Percentiles rank a stretch among this genome's conserved stretches.
phyloP scores from a whole-genome alignment of 345 rosid genomes.

The Eucalyptus marginata region DNA sequence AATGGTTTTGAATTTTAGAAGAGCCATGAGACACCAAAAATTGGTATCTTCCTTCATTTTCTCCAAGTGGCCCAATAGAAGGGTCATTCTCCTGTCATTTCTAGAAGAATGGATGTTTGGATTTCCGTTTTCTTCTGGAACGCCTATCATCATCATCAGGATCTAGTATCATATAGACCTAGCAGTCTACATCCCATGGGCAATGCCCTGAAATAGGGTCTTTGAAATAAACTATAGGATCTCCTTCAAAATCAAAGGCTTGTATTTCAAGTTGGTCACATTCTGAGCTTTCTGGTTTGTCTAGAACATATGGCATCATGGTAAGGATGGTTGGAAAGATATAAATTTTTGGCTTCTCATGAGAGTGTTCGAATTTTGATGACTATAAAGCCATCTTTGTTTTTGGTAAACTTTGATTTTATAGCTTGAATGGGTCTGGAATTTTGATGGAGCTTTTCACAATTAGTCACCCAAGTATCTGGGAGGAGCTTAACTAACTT shows the following conservation, averaged over 20 bases:
- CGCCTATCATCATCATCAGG: neutral
- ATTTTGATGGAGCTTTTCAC: neutral
- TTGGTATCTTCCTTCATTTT: neutral
- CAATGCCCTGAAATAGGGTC: rapidly evolving
- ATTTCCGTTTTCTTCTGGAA: neutral
- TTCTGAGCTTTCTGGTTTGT: rapidly evolving
- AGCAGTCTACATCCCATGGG: neutral
- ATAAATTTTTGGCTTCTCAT: neutral
- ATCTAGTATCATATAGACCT: too few species aligned
- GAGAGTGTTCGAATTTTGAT: neutral
- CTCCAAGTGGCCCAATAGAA: neutral
- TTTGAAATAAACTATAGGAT: too few species aligned
- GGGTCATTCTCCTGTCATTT: too few species aligned
- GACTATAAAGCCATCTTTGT: neutral
- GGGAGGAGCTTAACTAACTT: neutral
- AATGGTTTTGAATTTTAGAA: too few species aligned
- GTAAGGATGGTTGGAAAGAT: neutral
- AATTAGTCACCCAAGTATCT: neutral
- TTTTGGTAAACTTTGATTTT: neutral
- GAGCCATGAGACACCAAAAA: neutral
- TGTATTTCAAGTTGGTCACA: too few species aligned
- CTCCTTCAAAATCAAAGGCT: too few species aligned
- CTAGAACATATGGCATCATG: neutral
- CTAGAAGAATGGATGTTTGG: too few species aligned
- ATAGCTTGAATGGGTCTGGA: neutral